Evolutionary conservation across 2,329 filamentous ascomycete genomes (phyloP), one percentile per base, ranked within the genome.

Genomic region (Hawksworthiomyces lignivorus): DNA sequence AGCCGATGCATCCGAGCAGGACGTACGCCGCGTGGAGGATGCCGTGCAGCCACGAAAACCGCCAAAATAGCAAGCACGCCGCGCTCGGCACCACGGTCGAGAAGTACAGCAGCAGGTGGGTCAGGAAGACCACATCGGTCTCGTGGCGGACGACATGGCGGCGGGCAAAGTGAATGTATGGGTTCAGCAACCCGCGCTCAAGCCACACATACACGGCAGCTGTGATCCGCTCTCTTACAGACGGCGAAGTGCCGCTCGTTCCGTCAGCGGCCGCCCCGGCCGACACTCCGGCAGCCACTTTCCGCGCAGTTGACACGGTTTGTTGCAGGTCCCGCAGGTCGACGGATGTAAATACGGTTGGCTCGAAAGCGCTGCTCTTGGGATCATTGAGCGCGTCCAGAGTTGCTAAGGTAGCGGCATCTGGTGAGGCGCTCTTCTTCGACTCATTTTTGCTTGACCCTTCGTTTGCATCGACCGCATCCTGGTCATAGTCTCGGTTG

Each of bases 121-220:
- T 87, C 43, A 89, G 60, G 70, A 90, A 86, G 35, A 88, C 75
- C 15, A 89, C 82, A 56, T 90, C 85, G 1, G 82, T 83, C 42
- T 77, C 70, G 44, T 75, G 65, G 12, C 83, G 79, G 9, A 84
- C 80, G 18, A 81, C 59, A 22, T 50, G 27, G 3, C 56, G 60
- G 31, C 66, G 67, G 2, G 75, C 82, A 54, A 70, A 62, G 12
- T 61, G 58, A 36, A 80, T 63, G 56, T 85, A 87, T 1, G 79
- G 75, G 30, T 69, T 63, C 15, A 86, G 62, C 3, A 82, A 17
- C 44, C 69, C 68, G 28, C 60, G 60, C 55, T 73, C 62, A 2
- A 82, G 20, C 47, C 70, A 68, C 30, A 61, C 60, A 54, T 73
- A 62, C 34, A 75, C 45, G 5, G 64, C 59, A 2, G 55, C 54